phyloP scores from a whole-genome alignment of 371 early-diverging fungal genomes.

The Mortierella sp. region DNA sequence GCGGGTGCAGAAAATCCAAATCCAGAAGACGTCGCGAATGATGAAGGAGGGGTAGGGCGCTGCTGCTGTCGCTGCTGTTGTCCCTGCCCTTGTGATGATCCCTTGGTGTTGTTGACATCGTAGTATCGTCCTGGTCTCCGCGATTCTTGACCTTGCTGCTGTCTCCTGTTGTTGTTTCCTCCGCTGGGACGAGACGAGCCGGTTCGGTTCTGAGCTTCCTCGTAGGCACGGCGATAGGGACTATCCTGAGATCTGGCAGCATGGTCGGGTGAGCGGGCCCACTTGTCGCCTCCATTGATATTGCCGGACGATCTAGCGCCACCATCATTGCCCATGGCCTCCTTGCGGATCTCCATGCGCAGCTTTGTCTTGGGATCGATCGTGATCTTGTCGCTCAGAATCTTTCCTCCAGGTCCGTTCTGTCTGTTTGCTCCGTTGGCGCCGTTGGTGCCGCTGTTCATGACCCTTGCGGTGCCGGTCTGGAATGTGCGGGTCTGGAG shows the following conservation, averaged over 20 bases:
- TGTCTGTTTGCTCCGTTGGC: not conserved
- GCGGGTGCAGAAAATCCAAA: slow-evolving; percentile 38
- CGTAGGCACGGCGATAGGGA: slow-evolving; percentile 40
- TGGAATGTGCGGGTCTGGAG: slow-evolving; percentile 22
- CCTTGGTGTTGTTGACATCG: slow-evolving; percentile 12
- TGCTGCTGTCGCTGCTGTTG: slow-evolving; percentile 16
- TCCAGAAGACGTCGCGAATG: slow-evolving; percentile 39
- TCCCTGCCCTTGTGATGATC: not conserved
- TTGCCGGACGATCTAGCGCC: not conserved
- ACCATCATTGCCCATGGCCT: slow-evolving; percentile 22
- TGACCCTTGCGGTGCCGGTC: slow-evolving; percentile 15
- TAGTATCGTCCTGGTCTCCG: slow-evolving; percentile 30
- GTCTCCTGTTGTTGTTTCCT: slow-evolving; percentile 13
- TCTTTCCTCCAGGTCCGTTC: slow-evolving; percentile 15
- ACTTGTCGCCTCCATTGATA: slow-evolving; percentile 25
- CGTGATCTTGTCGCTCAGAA: slow-evolving; percentile 35
- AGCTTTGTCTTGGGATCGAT: slow-evolving; percentile 43
- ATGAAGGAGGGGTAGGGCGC: slow-evolving; percentile 33
- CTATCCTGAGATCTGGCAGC: slow-evolving; percentile 22
- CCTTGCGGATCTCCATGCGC: slow-evolving; percentile 53
- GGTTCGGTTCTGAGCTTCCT: slow-evolving; percentile 31
- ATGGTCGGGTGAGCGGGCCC: slow-evolving; percentile 29
- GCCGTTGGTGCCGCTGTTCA: slow-evolving; percentile 19
- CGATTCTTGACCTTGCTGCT: slow-evolving; percentile 16
- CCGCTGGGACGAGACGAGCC: slow-evolving; percentile 1